phyloP scores from a whole-genome alignment of 140 eudicot species.

The Senecio squalidus region DNA sequence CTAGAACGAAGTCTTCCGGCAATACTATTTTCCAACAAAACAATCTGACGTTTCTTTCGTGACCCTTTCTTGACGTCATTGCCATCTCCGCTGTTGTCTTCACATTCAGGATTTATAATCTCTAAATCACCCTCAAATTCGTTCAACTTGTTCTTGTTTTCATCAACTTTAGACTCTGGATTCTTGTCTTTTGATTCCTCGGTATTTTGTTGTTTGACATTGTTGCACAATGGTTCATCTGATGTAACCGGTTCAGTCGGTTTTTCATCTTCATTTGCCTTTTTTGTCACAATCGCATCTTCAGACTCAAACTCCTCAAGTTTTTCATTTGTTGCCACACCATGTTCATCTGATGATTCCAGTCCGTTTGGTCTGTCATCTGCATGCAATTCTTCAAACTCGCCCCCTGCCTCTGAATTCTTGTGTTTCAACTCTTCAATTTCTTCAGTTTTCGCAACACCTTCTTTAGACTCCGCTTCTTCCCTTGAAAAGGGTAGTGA shows the following conservation, averaged over 20 bases:
- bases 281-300: not conserved
- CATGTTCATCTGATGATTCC: too few relatives aligned
- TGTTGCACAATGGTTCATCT: not conserved
- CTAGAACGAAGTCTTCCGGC: conserved; percentile 33
- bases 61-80: conserved; percentile 22
- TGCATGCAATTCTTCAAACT: too few relatives aligned
- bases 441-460: conserved; percentile 4
- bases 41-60: conserved; percentile 27
- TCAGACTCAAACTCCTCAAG: not conserved
- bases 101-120: not conserved
- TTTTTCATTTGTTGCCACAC: too few relatives aligned
- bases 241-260: not conserved
- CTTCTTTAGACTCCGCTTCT: conserved; percentile 16
- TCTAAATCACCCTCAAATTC: conserved; percentile 5
- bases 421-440: not conserved
- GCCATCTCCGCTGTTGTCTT: conserved; percentile 15
- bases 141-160: not conserved
- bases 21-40: conserved; percentile 22
- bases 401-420: not conserved
- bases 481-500: conserved; percentile 47
- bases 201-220: not conserved
- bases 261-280: not conserved
- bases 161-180: not conserved
- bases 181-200: not conserved
- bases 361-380: too few relatives aligned